Base-by-base conservation (phyloP, 805 yeast species). In the Myxozyma lipomycoides region DNA sequence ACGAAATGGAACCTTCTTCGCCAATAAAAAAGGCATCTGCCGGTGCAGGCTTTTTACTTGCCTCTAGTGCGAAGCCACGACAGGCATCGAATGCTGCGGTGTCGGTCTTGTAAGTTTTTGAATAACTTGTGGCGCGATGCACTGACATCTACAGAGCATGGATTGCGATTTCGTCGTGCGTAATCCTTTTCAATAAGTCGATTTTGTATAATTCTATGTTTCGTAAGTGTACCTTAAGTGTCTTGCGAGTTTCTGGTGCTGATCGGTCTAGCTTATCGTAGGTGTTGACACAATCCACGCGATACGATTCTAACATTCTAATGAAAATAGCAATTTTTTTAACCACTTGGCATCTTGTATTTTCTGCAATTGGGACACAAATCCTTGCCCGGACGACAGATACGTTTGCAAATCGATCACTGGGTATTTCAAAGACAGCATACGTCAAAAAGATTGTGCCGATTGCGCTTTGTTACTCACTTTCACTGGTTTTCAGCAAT, bases 291-390 rank as follows among this genome's bases (percentile, higher is more conserved):
- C 40, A 24, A 39, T 41, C 24, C 15, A 7, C 6, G n/a, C 21
- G n/a, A n/a, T n/a, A n/a, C n/a, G n/a, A n/a, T n/a, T n/a, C n/a
- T n/a, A n/a, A n/a, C n/a, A n/a, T n/a, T n/a, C n/a, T n/a, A n/a
- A n/a, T n/a, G n/a, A n/a, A n/a, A n/a, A 6, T 26, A 49, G 54
- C 63, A 3, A 54, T 60, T 15, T 57, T 60, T 34, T 49, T 60
- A 30, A 60, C 63, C 24, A 61, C 63, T 4, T 60, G 62, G 59
- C 63, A 60, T 40, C 52, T 60, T 38, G 37, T 49, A 19, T 60
- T 60, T 38, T 59, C 63, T 2, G 48, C 64, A 10, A 21, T 53
- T 21, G 57, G 60, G 7, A 60, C 63, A 9, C 63, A 56, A 38
- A 9, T 55, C 21, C 46, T 60, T 42, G 59, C 61, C 12, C 51